Conservation (phyloP, 2,329 filamentous ascomycete species). For the Aureobasidium subglaciale region DNA sequence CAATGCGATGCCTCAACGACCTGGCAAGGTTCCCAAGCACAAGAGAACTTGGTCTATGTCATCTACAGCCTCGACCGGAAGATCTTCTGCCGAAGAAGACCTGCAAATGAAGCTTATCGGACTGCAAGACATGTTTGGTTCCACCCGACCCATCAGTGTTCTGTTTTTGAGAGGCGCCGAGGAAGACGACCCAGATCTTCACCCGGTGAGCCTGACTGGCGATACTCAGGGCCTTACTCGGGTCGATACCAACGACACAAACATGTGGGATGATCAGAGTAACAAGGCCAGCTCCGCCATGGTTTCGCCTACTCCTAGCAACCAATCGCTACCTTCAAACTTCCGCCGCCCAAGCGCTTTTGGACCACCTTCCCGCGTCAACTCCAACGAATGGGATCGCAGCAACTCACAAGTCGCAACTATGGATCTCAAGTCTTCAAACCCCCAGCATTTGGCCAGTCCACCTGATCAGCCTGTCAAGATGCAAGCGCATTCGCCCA, state of each 20-base stretch:
- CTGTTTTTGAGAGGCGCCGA: conserved; percentile 72
- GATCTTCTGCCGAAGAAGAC: conserved; percentile 55
- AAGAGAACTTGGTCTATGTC: conserved; percentile 95
- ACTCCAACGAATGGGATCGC: conserved; percentile 37
- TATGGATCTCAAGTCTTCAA: conserved; percentile 38
- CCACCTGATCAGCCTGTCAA: conserved; percentile 49
- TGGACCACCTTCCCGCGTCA: conserved; percentile 36
- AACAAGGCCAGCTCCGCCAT: conserved; percentile 52
- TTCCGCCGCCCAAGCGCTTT: conserved; percentile 40
- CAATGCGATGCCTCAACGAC: conserved; percentile 46
- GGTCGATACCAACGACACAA: conserved; percentile 38
- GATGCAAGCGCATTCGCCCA: conserved; percentile 49
- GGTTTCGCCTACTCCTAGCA: conserved; percentile 44
- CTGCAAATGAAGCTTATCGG: conserved; percentile 70
- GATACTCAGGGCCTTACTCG: conserved; percentile 57
- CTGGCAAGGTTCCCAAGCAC: conserved; percentile 82
- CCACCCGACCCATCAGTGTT: conserved; percentile 69
- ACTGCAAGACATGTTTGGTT: conserved; percentile 83
- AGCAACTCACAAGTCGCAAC: conserved; percentile 49
- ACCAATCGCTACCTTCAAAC: conserved; percentile 39
- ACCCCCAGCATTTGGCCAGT: conserved; percentile 36
- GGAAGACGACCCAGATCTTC: conserved; percentile 69
- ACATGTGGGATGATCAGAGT: conserved; percentile 43
- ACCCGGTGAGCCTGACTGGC: conserved; percentile 66
- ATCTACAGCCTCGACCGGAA: conserved; percentile 49